Base-by-base conservation (phyloP, 306 rosid genomes). In the Gleditsia sinensis region DNA sequence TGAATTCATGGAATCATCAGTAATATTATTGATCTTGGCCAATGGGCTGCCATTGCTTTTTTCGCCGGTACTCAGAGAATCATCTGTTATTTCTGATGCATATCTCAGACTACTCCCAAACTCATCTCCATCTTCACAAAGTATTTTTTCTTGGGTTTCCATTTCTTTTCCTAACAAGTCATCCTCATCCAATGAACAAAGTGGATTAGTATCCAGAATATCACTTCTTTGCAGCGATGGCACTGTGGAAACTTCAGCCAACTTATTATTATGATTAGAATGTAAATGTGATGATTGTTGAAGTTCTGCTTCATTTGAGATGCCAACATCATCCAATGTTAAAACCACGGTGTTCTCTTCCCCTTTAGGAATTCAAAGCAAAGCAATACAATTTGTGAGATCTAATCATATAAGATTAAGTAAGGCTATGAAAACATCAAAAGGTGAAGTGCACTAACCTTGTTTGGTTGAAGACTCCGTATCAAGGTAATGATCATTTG, bases 331-430 rank as follows among this genome's bases (percentile, higher is more conserved):
- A 68, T 78, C 77, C 20, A 58, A 37, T 28, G 61, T 69, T 40
- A 80, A 78, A 78, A 63, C 28, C 11, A 3, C 6, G 9, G 61
- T 39, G 46, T 69, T 81, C 23, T 73, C 84, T 73, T 82, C 82
- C 19, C 69, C 92, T 90, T 94, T 63, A 25, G 80, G 76, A 64
- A 57, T 50, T 33, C 50, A 67, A 74, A 81, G 33, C 66, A 85
- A 84, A 72, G 56, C 25, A 75, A 75, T 42, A 45, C 36, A 64
- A n/a, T n/a, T n/a, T 30, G 25, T 32, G 37, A 33, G 6, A 67
- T 28, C 6, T 46, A 69, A 51, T n/a, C 30, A 54, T 51, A 32
- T 65, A 51, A 28, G 34, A 49, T 30, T 40, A 37, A 70, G 3
- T 33, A 64, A 69, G 43, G 16, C 57, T 6, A 54, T 24, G 19